Conservation (phyloP, 257 asterid genomes). For the Forsythia suspensa region DNA sequence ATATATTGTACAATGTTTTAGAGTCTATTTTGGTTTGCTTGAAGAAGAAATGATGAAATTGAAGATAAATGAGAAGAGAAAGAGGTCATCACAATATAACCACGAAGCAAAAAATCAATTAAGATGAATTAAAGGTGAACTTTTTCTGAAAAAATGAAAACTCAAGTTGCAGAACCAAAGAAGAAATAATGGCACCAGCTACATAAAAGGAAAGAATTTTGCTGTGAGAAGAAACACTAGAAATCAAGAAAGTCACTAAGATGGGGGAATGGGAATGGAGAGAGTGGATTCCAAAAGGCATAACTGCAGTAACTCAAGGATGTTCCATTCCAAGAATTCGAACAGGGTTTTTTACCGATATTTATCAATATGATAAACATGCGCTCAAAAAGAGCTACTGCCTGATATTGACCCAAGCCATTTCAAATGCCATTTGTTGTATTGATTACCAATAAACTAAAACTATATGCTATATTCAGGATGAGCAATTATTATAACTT, state of each 20-base stretch:
- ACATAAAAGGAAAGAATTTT: background rate
- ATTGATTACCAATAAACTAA: constrained; percentile 7
- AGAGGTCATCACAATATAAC: background rate
- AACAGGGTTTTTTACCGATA: background rate
- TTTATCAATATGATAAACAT: background rate
- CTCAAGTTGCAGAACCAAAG: background rate
- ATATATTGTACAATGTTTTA: background rate
- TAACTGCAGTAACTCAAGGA: background rate
- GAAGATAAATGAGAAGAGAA: background rate
- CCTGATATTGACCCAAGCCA: background rate
- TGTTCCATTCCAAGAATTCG: background rate
- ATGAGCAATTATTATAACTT: background rate
- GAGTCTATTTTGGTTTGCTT: background rate
- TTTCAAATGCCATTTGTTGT: background rate
- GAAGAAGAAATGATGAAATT: background rate
- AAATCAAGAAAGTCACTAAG: background rate
- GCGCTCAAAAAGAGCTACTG: background rate
- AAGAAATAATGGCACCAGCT: background rate
- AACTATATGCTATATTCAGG: background rate
- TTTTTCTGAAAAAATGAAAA: background rate
- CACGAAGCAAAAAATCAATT: background rate
- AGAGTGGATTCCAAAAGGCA: background rate
- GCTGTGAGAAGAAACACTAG: background rate
- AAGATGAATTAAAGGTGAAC: background rate
- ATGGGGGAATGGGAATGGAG: background rate